These are phyloP conservation scores for Mercurialis annua DNA, from an alignment of 345 rosid species.

Conservation along the genomic window DNA sequence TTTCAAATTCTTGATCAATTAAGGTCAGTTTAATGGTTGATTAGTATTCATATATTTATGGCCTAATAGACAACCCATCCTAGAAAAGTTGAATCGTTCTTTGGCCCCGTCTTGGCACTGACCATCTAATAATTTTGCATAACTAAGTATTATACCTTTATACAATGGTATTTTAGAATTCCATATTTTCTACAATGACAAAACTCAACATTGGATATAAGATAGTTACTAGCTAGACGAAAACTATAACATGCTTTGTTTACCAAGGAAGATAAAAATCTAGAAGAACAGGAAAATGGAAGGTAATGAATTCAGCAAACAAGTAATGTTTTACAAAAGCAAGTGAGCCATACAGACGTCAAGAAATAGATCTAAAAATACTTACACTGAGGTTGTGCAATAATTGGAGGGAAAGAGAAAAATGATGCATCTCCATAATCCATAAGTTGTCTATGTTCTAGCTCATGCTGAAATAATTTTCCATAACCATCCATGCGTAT, in stretches of 20 bases:
- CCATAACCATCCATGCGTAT: constrained; percentile 99
- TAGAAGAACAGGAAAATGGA: neutral
- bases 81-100: neutral
- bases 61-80: neutral
- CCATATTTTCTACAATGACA: neutral
- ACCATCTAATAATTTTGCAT: neutral
- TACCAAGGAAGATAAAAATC: neutral
- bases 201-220: neutral
- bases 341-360: neutral
- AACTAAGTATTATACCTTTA: neutral
- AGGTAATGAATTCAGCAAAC: constrained; percentile 6
- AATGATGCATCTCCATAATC: constrained; percentile 93
- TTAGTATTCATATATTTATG: neutral
- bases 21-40: too few species aligned
- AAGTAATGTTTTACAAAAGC: neutral
- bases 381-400: constrained; percentile 73
- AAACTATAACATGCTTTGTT: neutral
- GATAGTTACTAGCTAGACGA: neutral
- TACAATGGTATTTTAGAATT: neutral
- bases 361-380: constrained; percentile 24
- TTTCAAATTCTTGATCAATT: too few species aligned
- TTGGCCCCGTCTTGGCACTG: neutral
- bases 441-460: constrained; percentile 89
- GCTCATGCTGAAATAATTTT: constrained; percentile 80
- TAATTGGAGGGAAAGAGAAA: constrained; percentile 60